Percentiles rank a stretch among this genome's conserved stretches.
phyloP scores from a whole-genome alignment of 306 rosid genomes.

The Lathyrus oleraceus region DNA sequence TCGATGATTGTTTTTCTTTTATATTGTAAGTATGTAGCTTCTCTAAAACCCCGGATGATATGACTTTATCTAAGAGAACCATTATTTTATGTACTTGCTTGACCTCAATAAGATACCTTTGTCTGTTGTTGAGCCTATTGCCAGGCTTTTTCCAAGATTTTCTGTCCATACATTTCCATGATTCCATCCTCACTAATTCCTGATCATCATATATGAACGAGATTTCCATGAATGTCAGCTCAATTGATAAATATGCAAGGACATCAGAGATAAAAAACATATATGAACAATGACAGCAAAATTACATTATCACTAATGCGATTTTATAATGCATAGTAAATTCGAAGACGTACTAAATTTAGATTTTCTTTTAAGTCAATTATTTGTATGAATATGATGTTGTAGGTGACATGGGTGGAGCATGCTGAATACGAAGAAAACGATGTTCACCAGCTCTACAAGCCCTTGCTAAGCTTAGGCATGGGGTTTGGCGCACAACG shows the following conservation, averaged over 20 bases:
- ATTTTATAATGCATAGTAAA: no score
- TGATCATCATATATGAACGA: not conserved
- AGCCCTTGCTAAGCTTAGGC: constrained; percentile 78
- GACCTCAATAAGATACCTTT: constrained; percentile 36
- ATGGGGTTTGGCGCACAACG: constrained; percentile 93
- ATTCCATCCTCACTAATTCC: not conserved
- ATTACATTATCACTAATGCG: no score
- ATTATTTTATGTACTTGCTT: constrained; percentile 41
- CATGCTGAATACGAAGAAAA: constrained; percentile 91
- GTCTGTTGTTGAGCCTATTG: constrained; percentile 25
- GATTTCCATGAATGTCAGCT: no score
- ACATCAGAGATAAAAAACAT: no score
- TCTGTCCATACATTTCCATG: not conserved
- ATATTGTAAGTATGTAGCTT: constrained; percentile 43
- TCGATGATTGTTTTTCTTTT: constrained; percentile 44
- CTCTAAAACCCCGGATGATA: constrained; percentile 36
- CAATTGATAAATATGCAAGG: no score
- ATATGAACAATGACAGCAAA: no score
- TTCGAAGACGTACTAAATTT: no score
- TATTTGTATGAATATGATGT: not conserved
- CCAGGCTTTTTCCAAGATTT: constrained; percentile 29
- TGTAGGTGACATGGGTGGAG: constrained; percentile 97
- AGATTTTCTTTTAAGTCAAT: no score
- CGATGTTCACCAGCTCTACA: constrained; percentile 73
- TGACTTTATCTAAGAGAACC: constrained; percentile 26